A percentile compares a stretch with the other conserved stretches of the same genome.
Conservation (phyloP, 257 asterid species). For the Solanum pennellii region DNA sequence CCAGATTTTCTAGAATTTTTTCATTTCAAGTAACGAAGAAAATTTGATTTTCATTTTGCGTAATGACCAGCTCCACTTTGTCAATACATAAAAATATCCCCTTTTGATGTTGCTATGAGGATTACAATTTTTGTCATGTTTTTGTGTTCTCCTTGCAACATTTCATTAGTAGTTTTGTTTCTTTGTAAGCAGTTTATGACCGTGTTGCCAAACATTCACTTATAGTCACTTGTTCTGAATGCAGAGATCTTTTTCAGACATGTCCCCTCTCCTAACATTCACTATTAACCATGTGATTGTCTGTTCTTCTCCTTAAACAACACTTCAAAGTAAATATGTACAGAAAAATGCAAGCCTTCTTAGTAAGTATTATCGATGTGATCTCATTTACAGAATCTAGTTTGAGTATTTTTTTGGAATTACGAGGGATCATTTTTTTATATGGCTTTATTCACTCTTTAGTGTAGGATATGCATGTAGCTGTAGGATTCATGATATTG, state of each 20-base stretch:
- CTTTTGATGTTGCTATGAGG: not conserved
- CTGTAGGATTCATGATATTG: too few relatives aligned
- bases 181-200: not conserved
- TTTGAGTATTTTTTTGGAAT: too few relatives aligned
- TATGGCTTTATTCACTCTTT: too few relatives aligned
- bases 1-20: too few relatives aligned
- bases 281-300: not conserved
- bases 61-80: not conserved
- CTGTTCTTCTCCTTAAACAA: too few relatives aligned
- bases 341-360: too few relatives aligned
- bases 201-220: not conserved
- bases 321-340: too few relatives aligned
- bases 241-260: not conserved
- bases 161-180: not conserved
- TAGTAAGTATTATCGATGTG: too few relatives aligned
- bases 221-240: not conserved
- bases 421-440: too few relatives aligned
- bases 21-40: not conserved
- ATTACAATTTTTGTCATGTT: not conserved
- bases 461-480: too few relatives aligned
- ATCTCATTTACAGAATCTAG: too few relatives aligned
- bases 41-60: not conserved
- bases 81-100: not conserved
- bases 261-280: not conserved
- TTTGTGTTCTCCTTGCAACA: not conserved